These are phyloP conservation scores for Penicillium coffeae DNA, from an alignment of 495 filamentous ascomycete species.

Conservation along the genomic window DNA sequence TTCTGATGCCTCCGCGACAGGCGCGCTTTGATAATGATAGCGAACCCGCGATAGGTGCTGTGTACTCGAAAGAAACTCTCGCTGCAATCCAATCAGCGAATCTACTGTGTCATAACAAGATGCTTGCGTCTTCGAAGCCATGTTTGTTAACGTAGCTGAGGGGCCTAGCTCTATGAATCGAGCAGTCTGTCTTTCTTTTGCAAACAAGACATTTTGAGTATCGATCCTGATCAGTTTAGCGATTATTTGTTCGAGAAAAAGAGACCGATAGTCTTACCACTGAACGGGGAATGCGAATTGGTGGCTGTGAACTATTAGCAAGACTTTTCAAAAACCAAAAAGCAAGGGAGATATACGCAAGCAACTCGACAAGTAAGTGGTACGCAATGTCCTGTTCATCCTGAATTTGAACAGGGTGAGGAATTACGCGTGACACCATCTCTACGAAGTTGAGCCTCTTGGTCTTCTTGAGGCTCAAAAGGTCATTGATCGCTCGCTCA, in stretches of 20 bases:
- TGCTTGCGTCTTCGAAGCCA: conserved; percentile 92
- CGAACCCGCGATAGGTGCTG: conserved; percentile 99
- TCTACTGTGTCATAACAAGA: conserved; percentile 99
- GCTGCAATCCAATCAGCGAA: conserved; percentile 88
- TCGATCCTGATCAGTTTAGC: no score
- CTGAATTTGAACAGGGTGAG: conserved; percentile 89
- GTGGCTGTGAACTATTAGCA: no score
- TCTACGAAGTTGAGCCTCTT: conserved; percentile 77
- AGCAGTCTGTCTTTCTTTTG: conserved; percentile 90
- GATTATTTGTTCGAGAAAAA: no score
- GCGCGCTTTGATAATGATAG: conserved; percentile 97
- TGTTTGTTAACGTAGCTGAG: conserved; percentile 91
- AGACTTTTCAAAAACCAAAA: no score
- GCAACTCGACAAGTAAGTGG: conserved; percentile 93
- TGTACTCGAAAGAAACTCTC: conserved; percentile 98
- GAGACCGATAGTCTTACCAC: no score
- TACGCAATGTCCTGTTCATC: conserved; percentile 97
- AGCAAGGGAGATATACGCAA: no score
- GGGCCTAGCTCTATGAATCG: conserved; percentile 96
- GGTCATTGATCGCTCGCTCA: no score
- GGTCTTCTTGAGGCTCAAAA: no score
- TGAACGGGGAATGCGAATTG: conserved; percentile 97
- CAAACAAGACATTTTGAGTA: conserved; percentile 98
- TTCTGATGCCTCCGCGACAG: conserved; percentile 87
- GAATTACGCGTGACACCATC: conserved; percentile 57